Evolutionary conservation across 192 early-diverging fungal species (phyloP), one percentile per base, ranked within the genome.

Genomic region (Geranomyces variabilis): DNA sequence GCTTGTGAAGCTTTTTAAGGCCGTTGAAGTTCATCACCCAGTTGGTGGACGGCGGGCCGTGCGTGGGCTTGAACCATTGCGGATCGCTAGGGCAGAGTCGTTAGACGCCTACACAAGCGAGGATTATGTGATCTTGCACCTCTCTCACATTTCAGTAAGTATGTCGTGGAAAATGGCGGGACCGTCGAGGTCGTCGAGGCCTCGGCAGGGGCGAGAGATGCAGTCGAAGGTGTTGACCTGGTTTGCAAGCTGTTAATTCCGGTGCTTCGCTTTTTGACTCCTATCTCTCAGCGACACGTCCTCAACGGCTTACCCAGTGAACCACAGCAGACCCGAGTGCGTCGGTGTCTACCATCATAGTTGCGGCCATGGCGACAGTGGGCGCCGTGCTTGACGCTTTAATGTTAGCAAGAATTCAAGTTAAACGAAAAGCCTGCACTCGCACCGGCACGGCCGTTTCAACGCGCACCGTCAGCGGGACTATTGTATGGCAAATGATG

Each of bases 1-100:
- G 87, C 62, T 90, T 91, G 80, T 95, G 87, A 36, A 96, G 83
- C 75, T 91, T 93, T 75, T 96, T 96, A 17, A 98, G 86, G 63
- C 93, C 93, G 80, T 95, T 96, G 76, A 94, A 90, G 71, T 91
- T 92, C 36, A 94, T 75, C 1, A 99, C 93, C 97, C 97, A 99
- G 84, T 96, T 97, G 77, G 93, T 92, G 49, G 89, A 92, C 58
- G 92, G 91, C 33, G 12, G 36, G 24, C n/a, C 58, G 9, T 88
- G 85, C 36, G 87, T 82, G 15, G 85, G 74, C 67, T 93, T 94
- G 89, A 99, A 97, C 94, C 94, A 97, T 49, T 87, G 84, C 19
- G 90, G 79, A 79, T 97, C 94, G 73, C 96, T 96, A 51, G 46
- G 5, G 58, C 21, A 65, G 33, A 57, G 48, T 24, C 15, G 57